Conservation (phyloP, 768 basidiomycete species). For the Kwoniella newhampshirensis region DNA sequence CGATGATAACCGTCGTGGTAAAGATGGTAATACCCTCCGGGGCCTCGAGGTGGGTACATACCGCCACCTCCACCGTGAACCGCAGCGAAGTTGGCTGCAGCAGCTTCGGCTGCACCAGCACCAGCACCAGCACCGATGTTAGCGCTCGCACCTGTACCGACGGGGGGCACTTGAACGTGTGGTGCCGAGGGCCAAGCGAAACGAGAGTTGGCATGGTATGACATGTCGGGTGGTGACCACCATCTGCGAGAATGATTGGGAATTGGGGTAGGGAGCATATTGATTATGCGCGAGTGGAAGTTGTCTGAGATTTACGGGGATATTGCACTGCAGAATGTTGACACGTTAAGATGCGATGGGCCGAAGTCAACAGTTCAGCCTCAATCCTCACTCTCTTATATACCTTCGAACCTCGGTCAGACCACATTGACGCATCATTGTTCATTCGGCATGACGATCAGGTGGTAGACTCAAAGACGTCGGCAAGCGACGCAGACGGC, state of each 20-base stretch:
- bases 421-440: background rate
- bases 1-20: slow-evolving; percentile 17
- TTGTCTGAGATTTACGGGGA: background rate
- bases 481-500: no score
- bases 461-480: no score
- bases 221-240: slow-evolving; percentile 10
- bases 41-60: slow-evolving; percentile 11
- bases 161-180: no score
- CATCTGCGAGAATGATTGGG: slow-evolving; percentile 7
- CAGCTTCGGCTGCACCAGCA: slow-evolving; percentile 8
- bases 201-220: slow-evolving; percentile 6
- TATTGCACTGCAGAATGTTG: no score
- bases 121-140: background rate
- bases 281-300: background rate
- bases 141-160: background rate
- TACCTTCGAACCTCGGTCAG: slow-evolving; percentile 4
- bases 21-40: slow-evolving; percentile 13
- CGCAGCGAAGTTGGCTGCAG: slow-evolving; percentile 5
- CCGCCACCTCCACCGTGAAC: slow-evolving; percentile 6
- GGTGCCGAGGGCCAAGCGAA: slow-evolving; percentile 16
- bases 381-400: background rate
- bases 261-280: slow-evolving; percentile 17
- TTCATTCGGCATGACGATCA: background rate
- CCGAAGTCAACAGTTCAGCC: background rate
- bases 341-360: no score